Evolutionary conservation across 352 stramenopile genomes (phyloP).

Genomic region (Globisporangium nunn): DNA sequence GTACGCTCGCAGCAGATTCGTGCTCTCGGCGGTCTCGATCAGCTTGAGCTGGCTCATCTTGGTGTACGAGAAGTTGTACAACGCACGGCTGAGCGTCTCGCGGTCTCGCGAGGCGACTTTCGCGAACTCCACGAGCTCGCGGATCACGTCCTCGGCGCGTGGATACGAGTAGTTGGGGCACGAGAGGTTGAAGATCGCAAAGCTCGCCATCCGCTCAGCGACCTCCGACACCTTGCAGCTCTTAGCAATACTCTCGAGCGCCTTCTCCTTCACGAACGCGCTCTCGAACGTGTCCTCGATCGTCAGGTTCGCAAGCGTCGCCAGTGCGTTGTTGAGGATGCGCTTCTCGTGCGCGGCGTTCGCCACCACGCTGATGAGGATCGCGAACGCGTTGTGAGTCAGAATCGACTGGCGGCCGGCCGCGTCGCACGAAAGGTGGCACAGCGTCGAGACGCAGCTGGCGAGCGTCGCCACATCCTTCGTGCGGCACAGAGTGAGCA

Average conservation of each 20-base stretch:
- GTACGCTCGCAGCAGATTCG: slow-evolving; percentile 28
- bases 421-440: slow-evolving; percentile 38
- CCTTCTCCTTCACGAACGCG: slow-evolving; percentile 68
- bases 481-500: slow-evolving; percentile 51
- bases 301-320: slow-evolving; percentile 58
- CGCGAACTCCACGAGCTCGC: slow-evolving; percentile 45
- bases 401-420: slow-evolving; percentile 46
- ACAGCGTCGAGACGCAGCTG: slow-evolving; percentile 52
- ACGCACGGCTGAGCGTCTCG: slow-evolving; percentile 37
- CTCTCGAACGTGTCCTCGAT: slow-evolving; percentile 65
- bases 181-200: slow-evolving; percentile 63
- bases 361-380: slow-evolving; percentile 28
- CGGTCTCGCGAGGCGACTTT: slow-evolving; percentile 27
- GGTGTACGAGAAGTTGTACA: slow-evolving; percentile 66
- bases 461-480: slow-evolving; percentile 46
- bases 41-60: slow-evolving; percentile 61
- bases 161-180: slow-evolving; percentile 60
- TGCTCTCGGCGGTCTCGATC: slow-evolving; percentile 38
- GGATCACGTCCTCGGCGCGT: slow-evolving; percentile 56
- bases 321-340: slow-evolving; percentile 15
- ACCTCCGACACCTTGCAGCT: slow-evolving; percentile 29
- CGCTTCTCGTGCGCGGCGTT: slow-evolving; percentile 4
- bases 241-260: slow-evolving; percentile 49
- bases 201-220: slow-evolving; percentile 33
- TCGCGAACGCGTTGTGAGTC: slow-evolving; percentile 34